Evolutionary conservation across 2,329 filamentous ascomycete species (phyloP).

Genomic region (Mycosphaerella arachidis): DNA sequence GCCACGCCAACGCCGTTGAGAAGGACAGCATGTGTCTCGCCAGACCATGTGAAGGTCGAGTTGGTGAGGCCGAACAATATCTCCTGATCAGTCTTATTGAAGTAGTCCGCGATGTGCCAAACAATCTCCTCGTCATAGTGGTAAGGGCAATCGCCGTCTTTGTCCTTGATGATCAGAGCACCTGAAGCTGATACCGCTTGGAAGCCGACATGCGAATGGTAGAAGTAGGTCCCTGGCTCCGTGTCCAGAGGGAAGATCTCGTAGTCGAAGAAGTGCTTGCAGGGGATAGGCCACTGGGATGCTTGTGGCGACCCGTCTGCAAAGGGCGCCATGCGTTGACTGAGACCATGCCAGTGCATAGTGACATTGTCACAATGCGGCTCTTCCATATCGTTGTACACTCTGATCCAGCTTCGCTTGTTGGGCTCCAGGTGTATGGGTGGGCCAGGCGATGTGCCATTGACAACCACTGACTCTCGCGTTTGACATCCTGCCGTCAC

Average conservation of each 20-base stretch:
- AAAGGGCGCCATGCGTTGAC: constrained; percentile 56
- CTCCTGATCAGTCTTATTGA: constrained; percentile 47
- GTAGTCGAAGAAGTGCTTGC: constrained; percentile 62
- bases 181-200: constrained; percentile 58
- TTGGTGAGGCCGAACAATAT: constrained; percentile 50
- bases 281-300: constrained; percentile 62
- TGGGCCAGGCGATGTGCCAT: constrained; percentile 52
- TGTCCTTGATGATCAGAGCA: constrained; percentile 55
- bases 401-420: constrained; percentile 51
- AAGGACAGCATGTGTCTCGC: constrained; percentile 54
- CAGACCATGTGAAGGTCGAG: constrained; percentile 52
- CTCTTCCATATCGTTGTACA: constrained; percentile 54
- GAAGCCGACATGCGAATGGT: constrained; percentile 63
- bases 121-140: constrained; percentile 59
- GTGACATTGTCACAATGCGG: constrained; percentile 46
- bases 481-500: constrained; percentile 45
- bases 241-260: constrained; percentile 52
- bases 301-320: constrained; percentile 59
- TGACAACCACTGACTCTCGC: constrained; percentile 48
- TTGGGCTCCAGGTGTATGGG: constrained; percentile 45
- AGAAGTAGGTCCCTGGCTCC: constrained; percentile 62
- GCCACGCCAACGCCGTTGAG: constrained; percentile 50
- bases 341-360: constrained; percentile 68
- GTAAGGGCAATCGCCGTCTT: constrained; percentile 44
- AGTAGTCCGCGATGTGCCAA: constrained; percentile 55